phyloP scores from a whole-genome alignment of 495 filamentous ascomycete species.

The Podospora pseudopauciseta region DNA sequence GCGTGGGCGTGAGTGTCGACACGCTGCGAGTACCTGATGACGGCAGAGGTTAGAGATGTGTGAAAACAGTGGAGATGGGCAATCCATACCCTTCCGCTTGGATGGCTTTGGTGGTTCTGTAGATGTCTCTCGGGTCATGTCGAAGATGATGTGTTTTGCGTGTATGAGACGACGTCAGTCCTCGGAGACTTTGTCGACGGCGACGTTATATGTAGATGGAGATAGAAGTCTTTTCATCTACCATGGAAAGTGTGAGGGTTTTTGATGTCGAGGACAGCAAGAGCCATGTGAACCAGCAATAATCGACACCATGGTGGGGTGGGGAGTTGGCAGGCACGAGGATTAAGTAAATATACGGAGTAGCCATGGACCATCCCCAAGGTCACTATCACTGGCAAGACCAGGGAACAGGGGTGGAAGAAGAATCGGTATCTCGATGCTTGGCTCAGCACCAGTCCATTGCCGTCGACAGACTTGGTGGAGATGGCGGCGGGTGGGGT shows the following conservation, averaged over 20 bases:
- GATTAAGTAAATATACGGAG: not conserved
- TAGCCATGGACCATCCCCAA: not conserved
- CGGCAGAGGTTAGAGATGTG: not conserved
- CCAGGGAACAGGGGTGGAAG: not conserved
- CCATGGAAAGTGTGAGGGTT: not conserved
- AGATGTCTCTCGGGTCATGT: conserved; percentile 18
- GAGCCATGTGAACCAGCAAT: not conserved
- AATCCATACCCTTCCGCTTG: conserved; percentile 37
- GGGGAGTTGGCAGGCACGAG: not conserved
- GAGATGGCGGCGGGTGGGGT: not conserved
- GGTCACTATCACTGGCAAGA: not conserved
- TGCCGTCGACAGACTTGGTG: not conserved
- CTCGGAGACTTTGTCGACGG: not conserved
- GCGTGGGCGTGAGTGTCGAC: conserved; percentile 67
- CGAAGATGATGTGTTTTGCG: not conserved
- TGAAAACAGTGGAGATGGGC: not conserved
- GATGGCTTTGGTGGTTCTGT: conserved; percentile 30
- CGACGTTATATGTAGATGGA: not conserved
- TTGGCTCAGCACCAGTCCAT: not conserved
- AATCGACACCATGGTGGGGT: not conserved
- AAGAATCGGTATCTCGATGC: not conserved
- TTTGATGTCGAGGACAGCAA: not conserved
- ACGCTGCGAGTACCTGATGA: conserved; percentile 61
- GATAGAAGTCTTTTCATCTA: not conserved
- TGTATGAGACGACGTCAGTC: not conserved